Conservation (phyloP, 192 early-diverging fungal genomes). For the Coemansia sp. region DNA sequence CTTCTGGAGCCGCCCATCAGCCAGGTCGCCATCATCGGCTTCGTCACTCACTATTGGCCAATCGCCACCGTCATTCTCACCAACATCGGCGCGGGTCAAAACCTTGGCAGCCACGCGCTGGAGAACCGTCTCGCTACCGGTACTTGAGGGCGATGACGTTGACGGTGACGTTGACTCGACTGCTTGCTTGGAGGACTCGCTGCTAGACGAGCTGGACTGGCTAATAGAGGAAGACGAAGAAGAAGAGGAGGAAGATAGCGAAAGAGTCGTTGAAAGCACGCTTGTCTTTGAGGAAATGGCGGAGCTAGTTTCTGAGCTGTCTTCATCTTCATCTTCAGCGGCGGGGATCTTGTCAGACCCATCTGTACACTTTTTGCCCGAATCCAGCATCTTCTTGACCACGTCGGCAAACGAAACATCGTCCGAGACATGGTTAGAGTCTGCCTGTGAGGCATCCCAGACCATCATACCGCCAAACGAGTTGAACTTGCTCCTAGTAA, state of each 20-base stretch:
- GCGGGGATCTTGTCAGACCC: slow-evolving; percentile 17
- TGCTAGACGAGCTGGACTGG: not conserved
- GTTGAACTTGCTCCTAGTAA: slow-evolving; percentile 55
- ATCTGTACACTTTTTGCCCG: slow-evolving; percentile 39
- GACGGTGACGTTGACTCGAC: not conserved
- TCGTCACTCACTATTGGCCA: not conserved
- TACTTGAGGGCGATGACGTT: not conserved
- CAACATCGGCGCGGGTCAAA: slow-evolving; percentile 17
- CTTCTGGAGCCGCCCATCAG: slow-evolving; percentile 14
- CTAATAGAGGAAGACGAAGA: not conserved
- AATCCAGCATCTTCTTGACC: slow-evolving; percentile 36
- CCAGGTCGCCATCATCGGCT: slow-evolving; percentile 7
- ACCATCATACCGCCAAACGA: slow-evolving; percentile 75
- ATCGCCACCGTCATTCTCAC: slow-evolving; percentile 17
- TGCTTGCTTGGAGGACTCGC: not conserved
- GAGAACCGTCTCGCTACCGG: not conserved
- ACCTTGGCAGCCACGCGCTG: slow-evolving; percentile 14
- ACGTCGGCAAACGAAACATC: slow-evolving; percentile 29
- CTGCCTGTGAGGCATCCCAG: slow-evolving; percentile 76
- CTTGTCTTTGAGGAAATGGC: not conserved
- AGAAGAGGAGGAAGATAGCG: not conserved
- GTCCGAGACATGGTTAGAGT: slow-evolving; percentile 41
- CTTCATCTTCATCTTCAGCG: not conserved
- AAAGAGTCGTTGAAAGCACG: not conserved
- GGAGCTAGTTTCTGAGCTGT: not conserved